Conservation (phyloP, 495 filamentous ascomycete species). For the Aspergillus heteromorphus region DNA sequence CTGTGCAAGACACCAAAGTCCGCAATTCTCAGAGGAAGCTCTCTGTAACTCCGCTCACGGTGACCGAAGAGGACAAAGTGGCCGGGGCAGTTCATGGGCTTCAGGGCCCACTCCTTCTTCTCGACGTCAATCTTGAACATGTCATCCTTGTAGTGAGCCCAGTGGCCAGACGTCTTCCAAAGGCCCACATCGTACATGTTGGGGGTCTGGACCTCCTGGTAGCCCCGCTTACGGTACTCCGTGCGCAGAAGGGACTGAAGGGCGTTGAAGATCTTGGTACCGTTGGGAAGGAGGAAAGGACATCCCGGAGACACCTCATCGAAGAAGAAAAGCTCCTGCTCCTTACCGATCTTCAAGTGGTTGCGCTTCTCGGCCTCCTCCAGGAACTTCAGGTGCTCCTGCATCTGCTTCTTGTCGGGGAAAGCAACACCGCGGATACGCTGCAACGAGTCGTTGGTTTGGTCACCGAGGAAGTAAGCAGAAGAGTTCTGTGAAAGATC, state of each 20-base stretch:
- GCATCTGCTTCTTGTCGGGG: constrained; percentile 91
- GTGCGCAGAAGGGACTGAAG: constrained; percentile 71
- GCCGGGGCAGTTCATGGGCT: constrained; percentile 98
- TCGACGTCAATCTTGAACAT: constrained; percentile 94
- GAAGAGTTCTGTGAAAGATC: constrained; percentile 70
- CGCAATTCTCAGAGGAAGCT: constrained; percentile 83
- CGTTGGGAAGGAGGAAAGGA: constrained; percentile 90
- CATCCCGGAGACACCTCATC: constrained; percentile 85
- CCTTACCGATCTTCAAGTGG: constrained; percentile 82
- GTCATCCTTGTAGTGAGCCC: constrained; percentile 91
- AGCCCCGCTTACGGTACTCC: constrained; percentile 90
- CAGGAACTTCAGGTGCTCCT: constrained; percentile 83
- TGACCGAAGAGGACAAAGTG: constrained; percentile 75
- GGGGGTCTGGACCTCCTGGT: constrained; percentile 90
- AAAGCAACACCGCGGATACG: constrained; percentile 95
- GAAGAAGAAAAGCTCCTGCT: constrained; percentile 97
- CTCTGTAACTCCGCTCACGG: constrained; percentile 75
- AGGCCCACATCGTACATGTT: constrained; percentile 91
- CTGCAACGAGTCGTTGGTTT: constrained; percentile 87
- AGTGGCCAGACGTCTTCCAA: constrained; percentile 94
- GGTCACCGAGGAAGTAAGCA: constrained; percentile 93
- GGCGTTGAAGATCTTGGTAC: constrained; percentile 86
- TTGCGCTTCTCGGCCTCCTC: constrained; percentile 96
- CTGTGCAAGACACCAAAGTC: constrained; percentile 95
- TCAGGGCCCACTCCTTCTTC: constrained; percentile 74